Evolutionary conservation across 768 basidiomycete genomes (phyloP), one percentile per base, ranked within the genome.

Genomic region (Termitomyces sp.): DNA sequence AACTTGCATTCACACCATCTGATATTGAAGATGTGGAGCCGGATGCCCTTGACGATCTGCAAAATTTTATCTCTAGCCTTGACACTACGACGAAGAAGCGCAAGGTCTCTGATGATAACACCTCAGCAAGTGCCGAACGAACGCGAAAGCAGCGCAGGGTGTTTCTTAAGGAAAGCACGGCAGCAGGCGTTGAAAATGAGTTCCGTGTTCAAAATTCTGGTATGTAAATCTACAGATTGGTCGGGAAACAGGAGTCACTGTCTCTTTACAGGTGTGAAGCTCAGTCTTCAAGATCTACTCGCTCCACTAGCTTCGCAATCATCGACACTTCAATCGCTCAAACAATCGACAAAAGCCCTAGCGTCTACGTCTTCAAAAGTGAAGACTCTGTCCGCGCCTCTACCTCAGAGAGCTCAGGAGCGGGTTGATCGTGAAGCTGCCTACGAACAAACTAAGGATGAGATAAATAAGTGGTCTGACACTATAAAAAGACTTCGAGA

Each of bases 401-500:
- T 99, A 0, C 93, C 93, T 9, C 86, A 87, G 22, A 82, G 94
- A 33, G 83, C 87, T 0, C 92, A 97, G 68, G 94, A 97, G 60
- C 87, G 90, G 45, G 74, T 98, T 0, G 93, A 97, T 63, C 86
- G 96, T 50, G 87, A 94, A 67, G 96, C 94, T 8, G 96, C 96
- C 0, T 97, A 96, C 68, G 94, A 94, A 65, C 82, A 90, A 71
- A 98, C 95, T 4, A 93, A 92, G 68, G 81, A 83, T 60, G 95
- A 98, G 70, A 88, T 96, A 2, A 85, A 90, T 61, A 97, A 96
- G 75, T 98, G 96, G 97, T 83, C 83, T 28, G 85, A 83, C 5
- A 91, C 92, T 3, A 96, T 98, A 88, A 91, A 90, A 70, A 82
- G 84, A 22, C 94, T 99, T 62, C 87, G 88, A 62, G 92, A 98